Conservation (phyloP, 2,329 filamentous ascomycete genomes). For the Laburnicola sp. region DNA sequence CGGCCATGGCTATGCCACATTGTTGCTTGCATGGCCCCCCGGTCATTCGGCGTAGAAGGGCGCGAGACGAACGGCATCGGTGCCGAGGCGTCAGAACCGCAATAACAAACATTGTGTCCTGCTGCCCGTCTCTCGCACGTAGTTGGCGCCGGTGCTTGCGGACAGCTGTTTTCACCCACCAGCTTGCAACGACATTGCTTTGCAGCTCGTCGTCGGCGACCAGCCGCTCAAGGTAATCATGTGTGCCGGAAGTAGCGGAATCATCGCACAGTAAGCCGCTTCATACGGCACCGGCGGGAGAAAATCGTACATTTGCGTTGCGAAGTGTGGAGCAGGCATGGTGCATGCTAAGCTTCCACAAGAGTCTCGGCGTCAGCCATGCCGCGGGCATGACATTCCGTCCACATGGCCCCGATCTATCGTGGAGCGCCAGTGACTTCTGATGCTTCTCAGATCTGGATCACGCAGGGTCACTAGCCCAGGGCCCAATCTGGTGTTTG, state of each 20-base stretch:
- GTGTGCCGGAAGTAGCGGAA: constrained; percentile 14
- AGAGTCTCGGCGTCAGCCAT: constrained; percentile 11
- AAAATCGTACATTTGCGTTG: constrained; percentile 11
- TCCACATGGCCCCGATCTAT: not conserved
- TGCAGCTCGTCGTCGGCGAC: constrained; percentile 1
- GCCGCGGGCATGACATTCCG: constrained; percentile 11
- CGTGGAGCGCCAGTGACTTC: not conserved
- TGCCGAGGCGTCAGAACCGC: too few relatives aligned
- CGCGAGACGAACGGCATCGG: constrained; percentile 1
- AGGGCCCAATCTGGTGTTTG: constrained; percentile 1
- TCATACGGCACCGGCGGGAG: not conserved
- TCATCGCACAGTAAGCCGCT: constrained; percentile 16
- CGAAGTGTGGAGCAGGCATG: constrained; percentile 10
- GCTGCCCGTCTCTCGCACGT: not conserved
- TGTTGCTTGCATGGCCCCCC: too few relatives aligned
- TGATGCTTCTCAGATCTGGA: not conserved
- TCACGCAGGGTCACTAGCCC: not conserved
- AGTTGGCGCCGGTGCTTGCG: not conserved
- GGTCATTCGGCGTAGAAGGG: too few relatives aligned
- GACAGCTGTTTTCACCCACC: too few relatives aligned
- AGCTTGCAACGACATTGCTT: not conserved
- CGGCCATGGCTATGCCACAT: too few relatives aligned
- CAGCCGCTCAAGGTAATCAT: constrained; percentile 2
- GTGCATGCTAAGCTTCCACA: constrained; percentile 13
- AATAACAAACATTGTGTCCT: too few relatives aligned